phyloP scores from a whole-genome alignment of 1,139 yeast genomes.

The Kazachstania sp. region DNA sequence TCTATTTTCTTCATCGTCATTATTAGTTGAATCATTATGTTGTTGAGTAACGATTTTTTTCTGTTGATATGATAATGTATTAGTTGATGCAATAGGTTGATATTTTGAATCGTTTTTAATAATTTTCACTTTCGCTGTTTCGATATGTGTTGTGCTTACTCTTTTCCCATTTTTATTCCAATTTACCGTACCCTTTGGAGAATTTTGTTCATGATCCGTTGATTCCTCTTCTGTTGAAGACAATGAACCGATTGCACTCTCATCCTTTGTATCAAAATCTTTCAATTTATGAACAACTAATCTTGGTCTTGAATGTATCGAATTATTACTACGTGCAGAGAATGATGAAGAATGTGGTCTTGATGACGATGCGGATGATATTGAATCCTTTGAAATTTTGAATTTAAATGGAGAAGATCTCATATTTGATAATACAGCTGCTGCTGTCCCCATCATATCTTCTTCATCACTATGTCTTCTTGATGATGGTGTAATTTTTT shows the following conservation, averaged over 20 bases:
- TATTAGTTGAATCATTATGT: not conserved
- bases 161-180: conserved; percentile 31
- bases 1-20: conserved; percentile 1
- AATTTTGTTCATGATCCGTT: conserved; percentile 1
- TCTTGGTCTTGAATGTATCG: conserved; percentile 7
- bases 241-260: not conserved
- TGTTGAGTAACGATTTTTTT: not conserved
- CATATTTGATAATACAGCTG: conserved; percentile 29
- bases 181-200: conserved; percentile 22
- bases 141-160: not conserved
- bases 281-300: conserved; percentile 13
- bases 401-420: conserved; percentile 28
- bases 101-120: not conserved
- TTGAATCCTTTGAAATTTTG: conserved; percentile 5
- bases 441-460: conserved; percentile 27
- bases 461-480: conserved; percentile 13
- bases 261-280: not conserved
- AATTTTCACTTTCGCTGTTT: not conserved
- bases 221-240: not conserved
- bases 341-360: conserved; percentile 25
- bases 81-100: not conserved
- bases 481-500: not conserved
- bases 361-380: not conserved
- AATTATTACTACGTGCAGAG: conserved; percentile 12
- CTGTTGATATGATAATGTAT: not conserved